phyloP scores from a whole-genome alignment of 1,284 basidiomycete species.

The Lignosus rhinocerotis region DNA sequence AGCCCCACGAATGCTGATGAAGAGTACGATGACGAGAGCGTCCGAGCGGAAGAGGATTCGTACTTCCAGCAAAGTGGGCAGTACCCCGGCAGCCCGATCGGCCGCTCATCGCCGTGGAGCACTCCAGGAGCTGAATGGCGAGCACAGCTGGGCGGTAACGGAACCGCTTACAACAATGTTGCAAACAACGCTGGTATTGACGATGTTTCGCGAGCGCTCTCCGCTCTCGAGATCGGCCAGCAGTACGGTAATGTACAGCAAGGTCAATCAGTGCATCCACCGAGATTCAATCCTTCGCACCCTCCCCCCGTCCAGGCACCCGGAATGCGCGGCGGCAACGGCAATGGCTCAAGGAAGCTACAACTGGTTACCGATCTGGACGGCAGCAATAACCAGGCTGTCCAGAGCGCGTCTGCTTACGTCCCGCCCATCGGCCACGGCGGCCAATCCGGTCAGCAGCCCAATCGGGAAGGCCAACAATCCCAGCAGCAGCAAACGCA shows the following conservation, averaged over 20 bases:
- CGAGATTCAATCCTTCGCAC: constrained; percentile 63
- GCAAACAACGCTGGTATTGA: constrained; percentile 52
- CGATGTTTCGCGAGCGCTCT: constrained; percentile 73
- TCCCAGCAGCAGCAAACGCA: constrained; percentile 34
- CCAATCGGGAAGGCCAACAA: constrained; percentile 24
- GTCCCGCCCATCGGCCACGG: constrained; percentile 51
- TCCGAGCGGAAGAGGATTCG: constrained; percentile 58
- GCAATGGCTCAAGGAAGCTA: constrained; percentile 43
- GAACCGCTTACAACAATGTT: constrained; percentile 26
- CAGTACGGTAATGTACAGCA: constrained; percentile 37
- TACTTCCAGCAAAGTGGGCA: constrained; percentile 47
- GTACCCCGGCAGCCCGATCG: constrained; percentile 62
- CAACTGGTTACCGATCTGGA: constrained; percentile 64
- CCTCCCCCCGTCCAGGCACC: constrained; percentile 46
- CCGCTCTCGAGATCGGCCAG: constrained; percentile 60
- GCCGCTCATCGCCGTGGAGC: constrained; percentile 67
- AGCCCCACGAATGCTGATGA: constrained; percentile 57
- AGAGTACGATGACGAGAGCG: constrained; percentile 55
- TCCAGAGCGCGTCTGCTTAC: constrained; percentile 47
- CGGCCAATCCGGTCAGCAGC: constrained; percentile 20
- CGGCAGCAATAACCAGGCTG: constrained; percentile 51
- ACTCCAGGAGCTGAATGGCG: constrained; percentile 64
- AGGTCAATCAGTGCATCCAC: constrained; percentile 60
- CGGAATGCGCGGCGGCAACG: constrained; percentile 40
- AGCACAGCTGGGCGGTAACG: constrained; percentile 37